Evolutionary conservation across 768 basidiomycete genomes (phyloP).

Genomic region (Boletus patriciae): DNA sequence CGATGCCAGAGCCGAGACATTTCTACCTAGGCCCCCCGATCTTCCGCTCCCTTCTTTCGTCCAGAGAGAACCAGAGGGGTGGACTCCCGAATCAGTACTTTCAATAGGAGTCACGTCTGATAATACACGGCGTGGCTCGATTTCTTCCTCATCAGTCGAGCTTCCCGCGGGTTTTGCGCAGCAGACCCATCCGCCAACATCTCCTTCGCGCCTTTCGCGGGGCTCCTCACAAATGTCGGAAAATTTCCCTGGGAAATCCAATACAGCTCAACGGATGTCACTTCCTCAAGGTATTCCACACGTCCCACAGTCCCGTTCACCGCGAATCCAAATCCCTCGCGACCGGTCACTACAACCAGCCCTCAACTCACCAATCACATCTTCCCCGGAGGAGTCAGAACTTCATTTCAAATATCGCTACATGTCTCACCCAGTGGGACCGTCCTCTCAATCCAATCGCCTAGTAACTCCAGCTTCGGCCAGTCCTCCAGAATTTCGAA

Average conservation of each 20-base stretch:
- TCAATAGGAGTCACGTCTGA: neutral
- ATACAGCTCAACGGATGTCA: neutral
- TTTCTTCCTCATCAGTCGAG: neutral
- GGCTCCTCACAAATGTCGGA: conserved; percentile 8
- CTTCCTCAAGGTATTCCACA: conserved; percentile 1
- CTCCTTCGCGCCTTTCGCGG: conserved; percentile 1
- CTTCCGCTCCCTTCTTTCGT: conserved; percentile 23
- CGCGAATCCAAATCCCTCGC: conserved; percentile 19
- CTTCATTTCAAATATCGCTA: conserved; percentile 1
- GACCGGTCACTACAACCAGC: neutral
- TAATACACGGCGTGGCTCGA: neutral
- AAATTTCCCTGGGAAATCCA: neutral
- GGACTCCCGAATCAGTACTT: neutral
- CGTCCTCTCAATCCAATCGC: neutral
- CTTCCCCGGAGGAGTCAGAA: conserved; percentile 21
- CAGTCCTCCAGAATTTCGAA: neutral
- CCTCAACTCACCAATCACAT: conserved; percentile 13
- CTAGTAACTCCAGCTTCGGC: conserved; percentile 7
- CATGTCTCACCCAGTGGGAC: neutral
- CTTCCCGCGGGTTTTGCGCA: neutral
- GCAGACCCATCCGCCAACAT: neutral
- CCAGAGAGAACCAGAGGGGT: neutral
- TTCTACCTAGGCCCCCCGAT: conserved; percentile 25
- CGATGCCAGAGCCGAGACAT: conserved; percentile 33
- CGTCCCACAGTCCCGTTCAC: neutral